These are phyloP conservation scores for Mikania micrantha DNA, from an alignment of 129 eudicot genomes.

Conservation along the genomic window DNA sequence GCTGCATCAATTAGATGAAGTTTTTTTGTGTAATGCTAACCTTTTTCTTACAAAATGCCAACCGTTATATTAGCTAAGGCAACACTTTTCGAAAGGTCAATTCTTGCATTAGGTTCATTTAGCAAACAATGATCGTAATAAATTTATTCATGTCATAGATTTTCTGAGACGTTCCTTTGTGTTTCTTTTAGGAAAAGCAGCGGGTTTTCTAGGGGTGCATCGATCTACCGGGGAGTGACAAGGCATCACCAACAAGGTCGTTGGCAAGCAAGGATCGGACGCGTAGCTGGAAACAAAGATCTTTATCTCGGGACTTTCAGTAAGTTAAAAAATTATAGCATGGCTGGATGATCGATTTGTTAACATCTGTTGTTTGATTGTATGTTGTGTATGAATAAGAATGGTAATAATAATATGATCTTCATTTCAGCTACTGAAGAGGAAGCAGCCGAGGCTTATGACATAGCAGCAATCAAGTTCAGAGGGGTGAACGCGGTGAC, in stretches of 20 bases:
- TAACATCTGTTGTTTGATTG: neutral
- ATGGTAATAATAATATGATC: neutral
- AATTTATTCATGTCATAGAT: neutral
- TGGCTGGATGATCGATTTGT: no score
- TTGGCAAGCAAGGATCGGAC: constrained; percentile 99
- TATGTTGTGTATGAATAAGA: neutral
- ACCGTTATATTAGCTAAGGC: no score
- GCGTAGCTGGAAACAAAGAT: constrained; percentile 96
- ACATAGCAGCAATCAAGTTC: constrained; percentile 97
- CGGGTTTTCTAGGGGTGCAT: constrained; percentile 93
- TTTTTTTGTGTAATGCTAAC: no score
- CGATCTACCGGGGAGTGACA: constrained; percentile 88
- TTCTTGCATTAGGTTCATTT: no score
- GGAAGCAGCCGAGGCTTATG: constrained; percentile 99
- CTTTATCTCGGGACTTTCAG: constrained; percentile 92
- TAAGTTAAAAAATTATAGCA: constrained; percentile 20
- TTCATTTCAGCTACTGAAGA: constrained; percentile 76
- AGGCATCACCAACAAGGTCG: constrained; percentile 99
- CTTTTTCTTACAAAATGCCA: no score
- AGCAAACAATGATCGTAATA: no score
- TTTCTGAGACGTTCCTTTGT: neutral
- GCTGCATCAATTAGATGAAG: no score
- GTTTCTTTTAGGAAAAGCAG: constrained; percentile 64
- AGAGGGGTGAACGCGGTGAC: constrained; percentile 92
- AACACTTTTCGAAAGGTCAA: no score